Evolutionary conservation across 169 alveolate species (phyloP).

Genomic region (Babesia ovata): DNA sequence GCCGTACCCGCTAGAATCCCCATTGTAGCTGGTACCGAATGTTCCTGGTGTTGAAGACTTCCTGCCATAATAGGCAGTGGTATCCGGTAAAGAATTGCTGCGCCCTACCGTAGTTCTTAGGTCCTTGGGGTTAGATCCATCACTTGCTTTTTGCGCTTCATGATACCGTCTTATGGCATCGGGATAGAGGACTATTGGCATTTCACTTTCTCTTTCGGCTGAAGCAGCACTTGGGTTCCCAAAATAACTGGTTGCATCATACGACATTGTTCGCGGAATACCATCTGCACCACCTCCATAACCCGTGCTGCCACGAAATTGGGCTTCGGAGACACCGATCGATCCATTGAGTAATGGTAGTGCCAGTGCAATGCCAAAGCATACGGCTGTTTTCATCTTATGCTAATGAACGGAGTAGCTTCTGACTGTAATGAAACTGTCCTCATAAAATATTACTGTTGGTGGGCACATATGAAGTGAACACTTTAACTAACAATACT

Average conservation of each 20-base stretch:
- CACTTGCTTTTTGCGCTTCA: no score
- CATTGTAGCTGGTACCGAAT: neutral
- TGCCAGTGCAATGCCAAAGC: neutral
- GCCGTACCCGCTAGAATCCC: neutral
- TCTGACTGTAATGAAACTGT: neutral
- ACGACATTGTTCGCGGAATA: neutral
- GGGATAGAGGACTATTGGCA: slow-evolving; percentile 20
- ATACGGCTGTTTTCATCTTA: neutral
- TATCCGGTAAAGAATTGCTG: neutral
- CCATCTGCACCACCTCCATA: neutral
- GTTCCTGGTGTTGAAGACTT: neutral
- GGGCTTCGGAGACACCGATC: neutral
- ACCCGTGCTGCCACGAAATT: neutral
- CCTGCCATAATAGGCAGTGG: neutral
- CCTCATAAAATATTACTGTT: neutral
- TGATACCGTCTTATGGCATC: neutral
- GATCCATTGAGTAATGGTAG: slow-evolving; percentile 4
- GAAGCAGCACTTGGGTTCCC: neutral
- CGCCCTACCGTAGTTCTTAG: neutral
- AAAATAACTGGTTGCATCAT: slow-evolving; percentile 21
- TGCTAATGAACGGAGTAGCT: neutral
- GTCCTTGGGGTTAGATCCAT: neutral
- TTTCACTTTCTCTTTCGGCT: slow-evolving; percentile 5
- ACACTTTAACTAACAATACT: neutral
- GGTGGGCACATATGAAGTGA: neutral